Conservation (phyloP, 805 yeast genomes). For the Sporopachydermia lactativora region DNA sequence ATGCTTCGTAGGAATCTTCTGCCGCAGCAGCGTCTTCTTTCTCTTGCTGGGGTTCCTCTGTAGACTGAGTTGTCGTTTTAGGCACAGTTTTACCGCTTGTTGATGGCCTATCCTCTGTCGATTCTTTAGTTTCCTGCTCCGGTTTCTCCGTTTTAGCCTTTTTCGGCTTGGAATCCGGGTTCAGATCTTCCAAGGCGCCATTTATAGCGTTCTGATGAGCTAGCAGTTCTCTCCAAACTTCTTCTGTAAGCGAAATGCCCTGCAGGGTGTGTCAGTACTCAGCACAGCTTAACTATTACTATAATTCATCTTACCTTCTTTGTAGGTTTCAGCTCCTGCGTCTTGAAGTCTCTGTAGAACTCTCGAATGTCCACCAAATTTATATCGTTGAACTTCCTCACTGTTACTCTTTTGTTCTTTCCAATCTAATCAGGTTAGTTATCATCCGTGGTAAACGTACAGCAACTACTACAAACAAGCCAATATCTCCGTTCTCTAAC, state of each 20-base stretch:
- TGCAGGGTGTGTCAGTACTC: conserved; percentile 10
- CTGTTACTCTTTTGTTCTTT: conserved; percentile 48
- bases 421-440: conserved; percentile 20
- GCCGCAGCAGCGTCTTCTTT: background rate
- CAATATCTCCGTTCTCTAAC: too few relatives aligned
- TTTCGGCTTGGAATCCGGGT: background rate
- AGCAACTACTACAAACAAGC: too few relatives aligned
- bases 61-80: background rate
- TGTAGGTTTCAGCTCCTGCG: conserved; percentile 53
- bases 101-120: background rate
- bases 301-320: conserved; percentile 31
- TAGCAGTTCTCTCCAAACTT: conserved; percentile 36
- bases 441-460: too few relatives aligned
- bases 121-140: too few relatives aligned
- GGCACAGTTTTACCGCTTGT: background rate
- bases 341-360: conserved; percentile 40
- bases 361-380: conserved; percentile 62
- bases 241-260: conserved; percentile 47
- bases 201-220: conserved; percentile 32
- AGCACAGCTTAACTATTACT: conserved; percentile 4
- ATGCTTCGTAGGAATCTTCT: background rate
- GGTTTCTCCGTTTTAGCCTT: conserved; percentile 1
- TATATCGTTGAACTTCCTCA: conserved; percentile 45
- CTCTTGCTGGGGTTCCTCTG: background rate
- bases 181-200: conserved; percentile 31